Conservation (phyloP, 1,284 basidiomycete species). For the Microbotryomycetes sp. region DNA sequence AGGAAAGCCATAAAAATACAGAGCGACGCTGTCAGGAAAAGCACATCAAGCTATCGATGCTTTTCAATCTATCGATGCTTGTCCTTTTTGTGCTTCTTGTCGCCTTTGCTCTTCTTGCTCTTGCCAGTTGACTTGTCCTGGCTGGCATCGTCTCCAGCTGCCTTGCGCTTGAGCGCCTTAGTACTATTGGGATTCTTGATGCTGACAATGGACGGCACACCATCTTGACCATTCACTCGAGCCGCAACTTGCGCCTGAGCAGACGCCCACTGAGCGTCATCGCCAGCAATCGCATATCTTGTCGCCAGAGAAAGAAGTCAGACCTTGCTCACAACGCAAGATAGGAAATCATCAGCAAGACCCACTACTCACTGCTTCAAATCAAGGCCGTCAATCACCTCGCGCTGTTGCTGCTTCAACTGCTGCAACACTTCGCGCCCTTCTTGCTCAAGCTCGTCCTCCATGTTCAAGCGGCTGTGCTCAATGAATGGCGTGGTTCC, state of each 20-base stretch:
- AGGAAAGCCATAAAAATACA: too few species aligned
- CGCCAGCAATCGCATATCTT: constrained; percentile 64
- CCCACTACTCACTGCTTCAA: constrained; percentile 63
- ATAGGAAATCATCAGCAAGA: constrained; percentile 5
- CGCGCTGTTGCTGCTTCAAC: constrained; percentile 54
- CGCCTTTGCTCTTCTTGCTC: constrained; percentile 33
- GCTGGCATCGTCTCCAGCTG: constrained; percentile 46
- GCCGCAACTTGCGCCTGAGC: constrained; percentile 65
- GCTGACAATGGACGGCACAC: constrained; percentile 63
- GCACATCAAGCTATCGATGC: too few species aligned
- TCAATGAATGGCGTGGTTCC: background rate
- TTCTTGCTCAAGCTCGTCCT: constrained; percentile 60
- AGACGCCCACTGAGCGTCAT: constrained; percentile 54
- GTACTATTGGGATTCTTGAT: constrained; percentile 54
- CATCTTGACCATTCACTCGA: constrained; percentile 44
- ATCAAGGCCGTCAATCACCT: constrained; percentile 78
- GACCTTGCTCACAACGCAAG: too few species aligned
- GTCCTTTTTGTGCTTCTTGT: constrained; percentile 39
- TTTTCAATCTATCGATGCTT: background rate
- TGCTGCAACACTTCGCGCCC: constrained; percentile 49
- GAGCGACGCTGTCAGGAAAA: too few species aligned
- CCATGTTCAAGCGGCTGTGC: constrained; percentile 40
- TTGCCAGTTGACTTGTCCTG: constrained; percentile 25
- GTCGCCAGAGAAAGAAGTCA: background rate
- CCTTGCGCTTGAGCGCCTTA: constrained; percentile 58